Evolutionary conservation across 345 rosid species (phyloP).

Genomic region (Syzygium oleosum): DNA sequence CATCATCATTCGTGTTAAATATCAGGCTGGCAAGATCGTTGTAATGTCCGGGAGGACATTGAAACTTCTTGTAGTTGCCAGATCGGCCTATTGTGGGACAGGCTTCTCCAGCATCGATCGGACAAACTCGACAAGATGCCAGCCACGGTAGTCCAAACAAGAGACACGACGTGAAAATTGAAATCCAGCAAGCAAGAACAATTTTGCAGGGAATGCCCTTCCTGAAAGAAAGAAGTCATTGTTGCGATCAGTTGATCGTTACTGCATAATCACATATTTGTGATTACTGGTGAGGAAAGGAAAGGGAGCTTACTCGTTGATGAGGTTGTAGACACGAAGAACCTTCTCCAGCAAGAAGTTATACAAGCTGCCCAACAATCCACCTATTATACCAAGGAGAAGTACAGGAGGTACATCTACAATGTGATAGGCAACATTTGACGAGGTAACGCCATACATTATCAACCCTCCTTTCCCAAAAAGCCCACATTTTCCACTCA

Average conservation of each 20-base stretch:
- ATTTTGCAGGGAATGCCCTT: constrained; percentile 51
- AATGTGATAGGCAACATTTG: constrained; percentile 57
- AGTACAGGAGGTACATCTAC: constrained; percentile 72
- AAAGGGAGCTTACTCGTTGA: constrained; percentile 59
- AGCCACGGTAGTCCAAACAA: constrained; percentile 92
- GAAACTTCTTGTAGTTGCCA: constrained; percentile 93
- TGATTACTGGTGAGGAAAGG: background rate
- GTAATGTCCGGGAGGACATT: constrained; percentile 69
- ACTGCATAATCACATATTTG: background rate
- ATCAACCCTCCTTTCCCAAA: constrained; percentile 94
- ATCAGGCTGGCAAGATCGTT: constrained; percentile 96
- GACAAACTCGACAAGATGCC: constrained; percentile 76
- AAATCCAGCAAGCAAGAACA: constrained; percentile 53
- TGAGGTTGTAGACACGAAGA: constrained; percentile 54
- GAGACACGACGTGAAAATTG: constrained; percentile 75
- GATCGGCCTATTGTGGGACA: constrained; percentile 94
- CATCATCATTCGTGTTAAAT: constrained; percentile 90
- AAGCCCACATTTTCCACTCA: constrained; percentile 75
- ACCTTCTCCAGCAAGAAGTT: constrained; percentile 67
- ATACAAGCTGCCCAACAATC: constrained; percentile 73
- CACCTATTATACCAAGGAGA: constrained; percentile 75
- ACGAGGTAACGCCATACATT: constrained; percentile 78
- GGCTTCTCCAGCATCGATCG: constrained; percentile 52
- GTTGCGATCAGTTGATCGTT: background rate
- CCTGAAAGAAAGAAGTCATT: constrained; percentile 31